phyloP scores from a whole-genome alignment of 176 grass and related monocot species.

The Triticum urartu region DNA sequence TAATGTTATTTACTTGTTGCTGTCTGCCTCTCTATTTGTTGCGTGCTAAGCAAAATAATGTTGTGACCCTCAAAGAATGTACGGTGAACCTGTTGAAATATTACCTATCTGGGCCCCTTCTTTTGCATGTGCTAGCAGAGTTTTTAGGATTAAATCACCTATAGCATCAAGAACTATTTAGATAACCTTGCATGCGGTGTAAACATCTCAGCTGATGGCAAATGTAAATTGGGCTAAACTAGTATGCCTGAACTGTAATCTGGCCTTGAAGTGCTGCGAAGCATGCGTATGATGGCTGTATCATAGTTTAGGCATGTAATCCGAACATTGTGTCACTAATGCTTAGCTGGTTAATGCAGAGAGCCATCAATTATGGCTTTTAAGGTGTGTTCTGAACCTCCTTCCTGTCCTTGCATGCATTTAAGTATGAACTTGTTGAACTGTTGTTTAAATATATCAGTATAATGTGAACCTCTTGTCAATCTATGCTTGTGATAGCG shows the following conservation, averaged over 20 bases:
- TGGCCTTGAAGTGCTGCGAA: neutral
- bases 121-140: neutral
- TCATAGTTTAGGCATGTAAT: neutral
- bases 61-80: neutral
- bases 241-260: neutral
- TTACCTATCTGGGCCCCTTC: neutral
- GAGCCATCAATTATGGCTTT: constrained; percentile 14
- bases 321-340: neutral
- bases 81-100: neutral
- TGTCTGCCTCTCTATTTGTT: neutral
- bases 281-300: neutral
- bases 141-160: constrained; percentile 7
- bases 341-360: neutral
- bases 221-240: neutral
- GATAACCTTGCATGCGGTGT: neutral
- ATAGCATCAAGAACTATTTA: constrained; percentile 2
- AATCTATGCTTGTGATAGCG: neutral
- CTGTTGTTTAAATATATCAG: neutral
- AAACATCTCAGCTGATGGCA: neutral
- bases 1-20: neutral
- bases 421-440: constrained; percentile 11
- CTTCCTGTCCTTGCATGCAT: neutral
- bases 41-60: neutral
- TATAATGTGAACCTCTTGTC: no score
- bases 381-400: neutral